These are phyloP conservation scores for Myochromella boudieri DNA, from an alignment of 768 basidiomycete genomes.

Conservation along the genomic window DNA sequence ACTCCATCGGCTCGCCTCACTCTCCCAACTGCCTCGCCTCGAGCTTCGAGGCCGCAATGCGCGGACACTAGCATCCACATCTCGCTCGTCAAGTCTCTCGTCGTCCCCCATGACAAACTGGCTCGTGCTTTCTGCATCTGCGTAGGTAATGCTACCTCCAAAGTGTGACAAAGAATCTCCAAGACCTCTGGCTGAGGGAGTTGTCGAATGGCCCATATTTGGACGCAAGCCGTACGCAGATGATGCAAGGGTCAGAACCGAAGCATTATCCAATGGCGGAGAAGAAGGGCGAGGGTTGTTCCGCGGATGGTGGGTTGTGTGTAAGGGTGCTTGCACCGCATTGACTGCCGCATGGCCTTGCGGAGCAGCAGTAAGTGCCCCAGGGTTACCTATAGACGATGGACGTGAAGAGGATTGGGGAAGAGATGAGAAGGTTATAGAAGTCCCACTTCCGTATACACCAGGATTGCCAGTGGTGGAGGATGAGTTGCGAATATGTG, in stretches of 20 bases:
- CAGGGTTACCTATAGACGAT: constrained; percentile 34
- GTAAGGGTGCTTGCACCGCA: constrained; percentile 78
- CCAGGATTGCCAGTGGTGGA: constrained; percentile 48
- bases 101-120: constrained; percentile 69
- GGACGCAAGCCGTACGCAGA: constrained; percentile 74
- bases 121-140: constrained; percentile 67
- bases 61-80: constrained; percentile 84
- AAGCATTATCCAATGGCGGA: constrained; percentile 90
- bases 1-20: constrained; percentile 87
- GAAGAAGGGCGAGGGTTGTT: constrained; percentile 95
- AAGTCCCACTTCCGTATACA: constrained; percentile 46
- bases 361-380: constrained; percentile 24
- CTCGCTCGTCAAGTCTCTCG: constrained; percentile 62
- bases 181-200: constrained; percentile 51
- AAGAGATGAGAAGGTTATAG: constrained; percentile 75
- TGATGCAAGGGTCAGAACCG: constrained; percentile 88
- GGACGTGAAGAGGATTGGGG: constrained; percentile 50
- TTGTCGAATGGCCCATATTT: constrained; percentile 43
- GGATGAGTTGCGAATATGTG: constrained; percentile 66
- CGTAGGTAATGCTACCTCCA: constrained; percentile 55
- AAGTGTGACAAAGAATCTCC: constrained; percentile 74
- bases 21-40: constrained; percentile 89
- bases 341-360: constrained; percentile 23
- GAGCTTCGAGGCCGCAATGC: constrained; percentile 88
- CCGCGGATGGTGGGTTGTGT: constrained; percentile 90